Base-by-base conservation (phyloP, 2,329 filamentous ascomycete genomes). In the Apiospora kogelbergensis region DNA sequence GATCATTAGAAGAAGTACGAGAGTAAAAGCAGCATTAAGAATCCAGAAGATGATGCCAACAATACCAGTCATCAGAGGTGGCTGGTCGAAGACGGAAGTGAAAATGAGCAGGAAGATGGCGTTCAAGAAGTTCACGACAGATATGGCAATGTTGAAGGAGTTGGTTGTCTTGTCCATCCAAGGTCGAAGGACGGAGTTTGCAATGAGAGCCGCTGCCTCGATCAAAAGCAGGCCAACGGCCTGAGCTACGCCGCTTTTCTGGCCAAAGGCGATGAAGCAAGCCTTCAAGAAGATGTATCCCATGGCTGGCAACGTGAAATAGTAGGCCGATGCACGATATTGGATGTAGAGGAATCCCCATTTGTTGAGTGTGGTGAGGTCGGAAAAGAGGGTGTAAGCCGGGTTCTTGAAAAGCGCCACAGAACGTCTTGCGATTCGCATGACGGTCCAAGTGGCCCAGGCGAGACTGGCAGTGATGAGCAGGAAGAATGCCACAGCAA, bases 111-210 rank as follows among this genome's bases (percentile, higher is more conserved):
- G 84, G 84, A 97, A 97, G 79, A 98, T 90, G 68, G 91, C 88
- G 81, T 96, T 97, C 76, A 98, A 80, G 80, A 98, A 97, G 85
- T 97, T 98, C 81, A 97, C 86, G 63, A 89, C 91, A 71, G 90
- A 92, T 76, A 98, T 98, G 70, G 94, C 89, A 76, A 98, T 97
- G 83, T 98, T 98, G 87, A 97, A 97, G 64, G 91, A 91, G 81
- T 98, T 98, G 71, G 94, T 97, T 84, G 95, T 95, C 89, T 97
- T 97, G 86, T 98, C 95, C 95, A 98, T 98, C 92, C 94, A 98
- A 22, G 95, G 95, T 70, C 93, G 91, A 73, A 98, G 83, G 67
- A 97, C 91, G 70, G 90, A 92, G 68, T 94, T 90, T 26, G 83
- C 89, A 74, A 97, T 91, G 68, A 98, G 86, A 74, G 92, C 91